Evolutionary conservation across 2,329 filamentous ascomycete species (phyloP), one percentile per base, ranked within the genome.

Genomic region (Zelopaecilomyces penicillatus): DNA sequence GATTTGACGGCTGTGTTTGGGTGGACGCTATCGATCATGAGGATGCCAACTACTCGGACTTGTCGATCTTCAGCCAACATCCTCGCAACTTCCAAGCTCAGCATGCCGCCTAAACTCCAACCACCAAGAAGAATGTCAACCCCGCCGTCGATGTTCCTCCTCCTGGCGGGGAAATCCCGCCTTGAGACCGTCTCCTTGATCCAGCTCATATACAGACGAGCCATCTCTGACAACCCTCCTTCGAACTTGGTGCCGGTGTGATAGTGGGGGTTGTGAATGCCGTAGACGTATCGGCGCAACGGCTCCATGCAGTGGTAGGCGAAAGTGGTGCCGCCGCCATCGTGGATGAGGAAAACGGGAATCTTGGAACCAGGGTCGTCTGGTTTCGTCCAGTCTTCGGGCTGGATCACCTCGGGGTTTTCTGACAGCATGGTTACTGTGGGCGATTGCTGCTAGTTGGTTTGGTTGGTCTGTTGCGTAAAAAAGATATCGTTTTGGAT

Each of bases 291-390:
- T 5, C 78, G 73, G 31, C 61, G 59, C 26, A 80, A 62, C 1
- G 65, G 54, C 12, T 70, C 66, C 4, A 82, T 65, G 49, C 71
- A 73, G 58, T 76, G 69, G 57, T 81, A 81, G 51, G 68, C 69
- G 54, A 76, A 79, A 3, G 70, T 72, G 2, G 77, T 81, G 54
- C 78, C 78, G 51, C 78, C 76, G 50, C 78, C 78, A 49, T 82
- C 78, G 59, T 82, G 78, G 34, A 80, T 63, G 37, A 82, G 67
- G 46, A 82, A 63, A 39, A 78, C 62, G 2, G 77, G 76, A n/a
- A 65, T 64, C 27, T 55, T 48, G 26, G 42, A 41, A 30, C 50
- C 50, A 9, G 54, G 49, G 7, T 48, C 42, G 34, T 49, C 46
- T 1, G 55, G 53, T 4, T 52, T 51, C 19, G 49, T 43, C 60